These are phyloP conservation scores for Kodamaea ohmeri DNA, from an alignment of 1,139 yeast species.

Conservation along the genomic window DNA sequence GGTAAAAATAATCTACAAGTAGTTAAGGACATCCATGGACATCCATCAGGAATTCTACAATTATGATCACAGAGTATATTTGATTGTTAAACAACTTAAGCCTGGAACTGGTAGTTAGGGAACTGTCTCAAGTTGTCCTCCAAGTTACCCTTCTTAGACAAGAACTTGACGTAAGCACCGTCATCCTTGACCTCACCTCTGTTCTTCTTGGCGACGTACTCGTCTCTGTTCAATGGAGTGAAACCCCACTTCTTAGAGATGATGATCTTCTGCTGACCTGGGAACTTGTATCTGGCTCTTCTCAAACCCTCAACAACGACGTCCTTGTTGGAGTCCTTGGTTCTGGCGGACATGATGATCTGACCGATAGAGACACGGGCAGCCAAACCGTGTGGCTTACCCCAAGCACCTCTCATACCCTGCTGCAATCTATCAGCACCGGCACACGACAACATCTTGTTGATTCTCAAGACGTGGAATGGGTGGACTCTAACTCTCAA, in stretches of 20 bases:
- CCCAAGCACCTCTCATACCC: constrained; percentile 99
- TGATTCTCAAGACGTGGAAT: constrained; percentile 99
- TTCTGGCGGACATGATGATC: constrained; percentile 96
- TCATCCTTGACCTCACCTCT: constrained; percentile 98
- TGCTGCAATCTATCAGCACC: constrained; percentile 99
- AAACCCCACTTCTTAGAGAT: constrained; percentile 99
- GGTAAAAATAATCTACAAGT: too few species aligned
- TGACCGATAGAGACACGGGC: constrained; percentile 99
- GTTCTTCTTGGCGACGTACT: constrained; percentile 89
- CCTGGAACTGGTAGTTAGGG: constrained; percentile 82
- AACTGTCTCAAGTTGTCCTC: constrained; percentile 88
- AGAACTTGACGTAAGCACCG: constrained; percentile 99
- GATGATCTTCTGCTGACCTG: constrained; percentile 99
- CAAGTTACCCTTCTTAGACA: constrained; percentile 93
- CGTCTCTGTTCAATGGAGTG: constrained; percentile 98
- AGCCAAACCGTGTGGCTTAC: constrained; percentile 99
- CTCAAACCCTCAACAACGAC: constrained; percentile 98
- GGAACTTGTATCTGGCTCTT: constrained; percentile 99
- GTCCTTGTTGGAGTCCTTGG: constrained; percentile 96
- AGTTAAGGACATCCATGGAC: too few species aligned
- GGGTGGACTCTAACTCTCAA: constrained; percentile 99
- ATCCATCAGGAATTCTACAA: constrained; percentile 3
- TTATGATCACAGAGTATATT: constrained; percentile 5
- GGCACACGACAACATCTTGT: constrained; percentile 99
- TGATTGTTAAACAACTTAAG: constrained; percentile 20